A percentile compares a stretch with the other conserved stretches of the same genome.
Evolutionary conservation across 345 rosid species (phyloP).

Genomic region (Hibiscus mutabilis): DNA sequence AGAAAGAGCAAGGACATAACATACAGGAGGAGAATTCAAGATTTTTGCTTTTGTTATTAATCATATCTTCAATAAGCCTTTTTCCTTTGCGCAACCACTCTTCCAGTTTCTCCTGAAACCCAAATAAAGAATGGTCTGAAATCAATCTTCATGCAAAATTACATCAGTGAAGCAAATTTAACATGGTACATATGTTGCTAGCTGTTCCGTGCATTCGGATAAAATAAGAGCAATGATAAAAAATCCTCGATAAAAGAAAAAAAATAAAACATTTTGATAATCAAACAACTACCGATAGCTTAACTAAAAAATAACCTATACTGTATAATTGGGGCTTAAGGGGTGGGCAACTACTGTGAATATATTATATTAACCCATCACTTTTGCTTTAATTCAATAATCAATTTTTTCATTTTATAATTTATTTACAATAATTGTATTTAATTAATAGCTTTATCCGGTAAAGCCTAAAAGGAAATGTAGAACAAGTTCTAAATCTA

Average conservation of each 20-base stretch:
- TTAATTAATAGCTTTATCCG: background rate
- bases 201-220: background rate
- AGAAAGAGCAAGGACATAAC: constrained; percentile 16
- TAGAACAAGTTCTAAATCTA: background rate
- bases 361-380: background rate
- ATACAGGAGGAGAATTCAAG: constrained; percentile 58
- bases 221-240: background rate
- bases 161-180: background rate
- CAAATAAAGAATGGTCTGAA: constrained; percentile 7
- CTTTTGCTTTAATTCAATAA: constrained; percentile 1
- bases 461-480: background rate
- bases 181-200: background rate
- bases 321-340: background rate
- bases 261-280: background rate
- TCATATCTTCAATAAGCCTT: constrained; percentile 57
- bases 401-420: background rate
- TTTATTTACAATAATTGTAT: background rate
- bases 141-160: background rate
- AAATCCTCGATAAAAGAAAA: background rate
- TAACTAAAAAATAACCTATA: background rate
- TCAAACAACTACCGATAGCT: background rate
- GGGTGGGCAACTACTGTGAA: background rate
- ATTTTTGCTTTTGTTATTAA: constrained; percentile 30
- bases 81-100: constrained; percentile 80
- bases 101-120: constrained; percentile 79